Conservation (phyloP, 345 rosid genomes). For the Rhodomyrtus tomentosa region DNA sequence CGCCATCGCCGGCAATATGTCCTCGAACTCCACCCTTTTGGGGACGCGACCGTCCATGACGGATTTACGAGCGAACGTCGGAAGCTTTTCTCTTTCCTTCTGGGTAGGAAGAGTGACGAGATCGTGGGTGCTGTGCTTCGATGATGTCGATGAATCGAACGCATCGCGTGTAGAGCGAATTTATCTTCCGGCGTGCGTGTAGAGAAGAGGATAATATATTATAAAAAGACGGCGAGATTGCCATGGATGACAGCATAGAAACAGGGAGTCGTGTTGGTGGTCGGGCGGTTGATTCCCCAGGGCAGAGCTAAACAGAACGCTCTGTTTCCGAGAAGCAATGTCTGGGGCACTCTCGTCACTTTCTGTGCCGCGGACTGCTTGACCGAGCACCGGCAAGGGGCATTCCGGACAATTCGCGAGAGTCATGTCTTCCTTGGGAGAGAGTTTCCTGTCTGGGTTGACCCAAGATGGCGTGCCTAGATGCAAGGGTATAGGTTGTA, state of each 20-base stretch:
- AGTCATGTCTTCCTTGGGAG: background rate
- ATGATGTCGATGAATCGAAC: background rate
- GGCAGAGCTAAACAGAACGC: background rate
- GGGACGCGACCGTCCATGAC: conserved; percentile 8
- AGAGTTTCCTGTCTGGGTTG: background rate
- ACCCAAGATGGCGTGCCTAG: background rate
- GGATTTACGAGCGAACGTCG: background rate
- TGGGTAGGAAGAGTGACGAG: background rate
- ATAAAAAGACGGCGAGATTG: background rate
- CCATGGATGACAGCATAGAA: conserved; percentile 17
- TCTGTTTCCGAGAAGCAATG: conserved; percentile 7
- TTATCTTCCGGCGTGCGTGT: background rate
- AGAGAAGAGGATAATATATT: background rate
- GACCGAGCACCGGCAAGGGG: background rate
- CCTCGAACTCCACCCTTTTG: conserved; percentile 25
- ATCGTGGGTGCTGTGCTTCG: background rate
- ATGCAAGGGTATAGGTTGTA: conserved; percentile 1
- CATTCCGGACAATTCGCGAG: background rate
- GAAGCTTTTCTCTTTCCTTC: background rate
- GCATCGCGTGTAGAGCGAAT: background rate
- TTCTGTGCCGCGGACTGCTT: background rate
- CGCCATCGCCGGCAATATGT: conserved; percentile 40
- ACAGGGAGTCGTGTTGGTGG: conserved; percentile 2
- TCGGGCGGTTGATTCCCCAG: background rate
- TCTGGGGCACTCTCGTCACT: conserved; percentile 8